Evolutionary conservation across 1,139 yeast genomes (phyloP).

Genomic region (Debaryomyces nepalensis): DNA sequence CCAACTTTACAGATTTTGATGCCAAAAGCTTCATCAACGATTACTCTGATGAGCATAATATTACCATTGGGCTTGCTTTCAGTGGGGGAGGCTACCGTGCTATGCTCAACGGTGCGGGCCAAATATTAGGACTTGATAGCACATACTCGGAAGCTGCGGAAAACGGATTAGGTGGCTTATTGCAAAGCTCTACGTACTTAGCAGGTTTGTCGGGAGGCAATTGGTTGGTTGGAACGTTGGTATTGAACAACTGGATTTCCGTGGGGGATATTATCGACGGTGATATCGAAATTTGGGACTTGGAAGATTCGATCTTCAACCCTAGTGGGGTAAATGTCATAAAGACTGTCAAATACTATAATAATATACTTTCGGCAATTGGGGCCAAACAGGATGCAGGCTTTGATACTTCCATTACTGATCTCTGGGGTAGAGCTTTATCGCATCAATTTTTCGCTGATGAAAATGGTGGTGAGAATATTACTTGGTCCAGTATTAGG

Average conservation of each 20-base stretch:
- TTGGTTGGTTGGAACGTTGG: conserved; percentile 48
- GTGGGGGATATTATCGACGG: conserved; percentile 38
- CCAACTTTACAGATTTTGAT: conserved; percentile 40
- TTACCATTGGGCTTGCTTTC: conserved; percentile 47
- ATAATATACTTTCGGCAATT: conserved; percentile 32
- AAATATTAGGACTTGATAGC: conserved; percentile 41
- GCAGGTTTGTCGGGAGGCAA: conserved; percentile 50
- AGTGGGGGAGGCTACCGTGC: conserved; percentile 55
- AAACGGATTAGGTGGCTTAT: conserved; percentile 44
- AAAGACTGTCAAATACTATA: conserved; percentile 40
- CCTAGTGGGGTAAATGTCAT: conserved; percentile 43
- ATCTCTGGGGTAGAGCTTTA: conserved; percentile 51
- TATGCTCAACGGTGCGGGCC: conserved; percentile 50
- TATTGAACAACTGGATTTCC: conserved; percentile 43
- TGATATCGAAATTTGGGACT: conserved; percentile 40
- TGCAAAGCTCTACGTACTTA: conserved; percentile 45
- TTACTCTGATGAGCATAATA: conserved; percentile 33
- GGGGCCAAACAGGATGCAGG: conserved; percentile 41
- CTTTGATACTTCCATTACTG: conserved; percentile 44
- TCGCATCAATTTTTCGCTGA: conserved; percentile 39
- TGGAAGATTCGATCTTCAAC: conserved; percentile 45
- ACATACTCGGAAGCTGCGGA: conserved; percentile 29
- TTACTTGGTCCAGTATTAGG: conserved; percentile 46
- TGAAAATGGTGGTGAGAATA: conserved; percentile 33
- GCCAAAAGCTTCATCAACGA: conserved; percentile 34